phyloP scores from a whole-genome alignment of 2,329 filamentous ascomycete genomes.

The Phaeosphaeriaceae sp. region DNA sequence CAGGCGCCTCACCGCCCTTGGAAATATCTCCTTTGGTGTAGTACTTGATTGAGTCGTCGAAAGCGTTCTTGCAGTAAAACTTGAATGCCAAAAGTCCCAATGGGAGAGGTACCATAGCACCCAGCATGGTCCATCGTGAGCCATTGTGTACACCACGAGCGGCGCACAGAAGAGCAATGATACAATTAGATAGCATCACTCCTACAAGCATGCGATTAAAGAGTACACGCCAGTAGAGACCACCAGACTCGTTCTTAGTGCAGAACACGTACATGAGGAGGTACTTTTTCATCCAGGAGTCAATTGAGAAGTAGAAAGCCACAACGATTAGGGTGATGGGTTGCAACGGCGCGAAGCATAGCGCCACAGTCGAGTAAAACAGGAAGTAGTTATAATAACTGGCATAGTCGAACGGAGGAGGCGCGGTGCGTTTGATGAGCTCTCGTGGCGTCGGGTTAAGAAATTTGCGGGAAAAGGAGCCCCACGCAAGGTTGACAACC shows the following conservation, averaged over 20 bases:
- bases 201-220: conserved; percentile 94
- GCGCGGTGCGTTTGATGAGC: conserved; percentile 90
- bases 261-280: conserved; percentile 91
- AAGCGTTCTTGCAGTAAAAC: conserved; percentile 75
- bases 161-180: conserved; percentile 78
- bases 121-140: conserved; percentile 63
- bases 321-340: conserved; percentile 86
- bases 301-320: conserved; percentile 86
- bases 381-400: conserved; percentile 98
- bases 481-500: conserved; percentile 80
- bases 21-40: conserved; percentile 70
- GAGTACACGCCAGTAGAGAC: conserved; percentile 87
- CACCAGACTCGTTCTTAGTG: conserved; percentile 95
- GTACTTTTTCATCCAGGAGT: conserved; percentile 94
- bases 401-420: conserved; percentile 91
- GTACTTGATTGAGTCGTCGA: conserved; percentile 81
- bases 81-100: conserved; percentile 85
- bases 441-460: conserved; percentile 87
- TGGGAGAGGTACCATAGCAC: conserved; percentile 73
- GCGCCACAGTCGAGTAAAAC: conserved; percentile 87
- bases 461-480: conserved; percentile 84
- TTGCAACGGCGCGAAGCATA: conserved; percentile 85
- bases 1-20: conserved; percentile 56
- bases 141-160: conserved; percentile 64
- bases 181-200: conserved; percentile 75